phyloP scores from a whole-genome alignment of 2,329 filamentous ascomycete genomes.

The Dothidotthia symphoricarpi region DNA sequence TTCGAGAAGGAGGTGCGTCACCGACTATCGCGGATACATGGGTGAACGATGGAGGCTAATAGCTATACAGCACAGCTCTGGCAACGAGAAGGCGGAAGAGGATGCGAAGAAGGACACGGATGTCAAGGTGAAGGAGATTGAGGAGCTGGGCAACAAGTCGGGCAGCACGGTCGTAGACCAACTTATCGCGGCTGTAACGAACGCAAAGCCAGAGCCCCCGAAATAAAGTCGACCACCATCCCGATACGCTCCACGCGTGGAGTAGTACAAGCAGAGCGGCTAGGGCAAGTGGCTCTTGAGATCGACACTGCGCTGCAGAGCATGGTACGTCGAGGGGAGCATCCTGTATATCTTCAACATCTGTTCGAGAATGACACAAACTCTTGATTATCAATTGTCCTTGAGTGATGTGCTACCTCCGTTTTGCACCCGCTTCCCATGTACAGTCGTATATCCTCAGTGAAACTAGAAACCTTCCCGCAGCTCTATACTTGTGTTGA shows the following conservation, averaged over 20 bases:
- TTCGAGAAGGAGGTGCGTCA: slow-evolving; percentile 74
- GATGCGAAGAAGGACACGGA: slow-evolving; percentile 80
- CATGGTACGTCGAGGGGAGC: not conserved
- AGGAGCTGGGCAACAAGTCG: slow-evolving; percentile 73
- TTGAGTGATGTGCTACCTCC: too few species aligned
- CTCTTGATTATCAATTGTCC: too few species aligned
- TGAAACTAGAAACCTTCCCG: too few species aligned
- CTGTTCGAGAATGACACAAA: not conserved
- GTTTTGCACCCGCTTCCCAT: too few species aligned
- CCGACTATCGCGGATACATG: not conserved
- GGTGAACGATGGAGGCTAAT: slow-evolving; percentile 14
- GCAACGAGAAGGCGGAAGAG: slow-evolving; percentile 72
- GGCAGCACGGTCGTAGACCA: slow-evolving; percentile 79
- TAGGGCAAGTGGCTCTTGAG: not conserved
- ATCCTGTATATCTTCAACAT: slow-evolving; percentile 10
- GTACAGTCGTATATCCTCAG: too few species aligned
- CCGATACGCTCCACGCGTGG: not conserved
- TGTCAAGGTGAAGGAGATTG: slow-evolving; percentile 76
- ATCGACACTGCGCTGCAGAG: not conserved
- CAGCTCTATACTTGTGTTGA: too few species aligned
- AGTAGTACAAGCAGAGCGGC: not conserved
- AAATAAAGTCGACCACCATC: slow-evolving; percentile 18
- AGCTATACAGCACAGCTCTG: slow-evolving; percentile 75
- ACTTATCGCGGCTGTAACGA: slow-evolving; percentile 79
- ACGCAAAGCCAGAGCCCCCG: slow-evolving; percentile 71